Evolutionary conservation across 2,329 filamentous ascomycete species (phyloP).

Genomic region (Cryphonectria parasitica): DNA sequence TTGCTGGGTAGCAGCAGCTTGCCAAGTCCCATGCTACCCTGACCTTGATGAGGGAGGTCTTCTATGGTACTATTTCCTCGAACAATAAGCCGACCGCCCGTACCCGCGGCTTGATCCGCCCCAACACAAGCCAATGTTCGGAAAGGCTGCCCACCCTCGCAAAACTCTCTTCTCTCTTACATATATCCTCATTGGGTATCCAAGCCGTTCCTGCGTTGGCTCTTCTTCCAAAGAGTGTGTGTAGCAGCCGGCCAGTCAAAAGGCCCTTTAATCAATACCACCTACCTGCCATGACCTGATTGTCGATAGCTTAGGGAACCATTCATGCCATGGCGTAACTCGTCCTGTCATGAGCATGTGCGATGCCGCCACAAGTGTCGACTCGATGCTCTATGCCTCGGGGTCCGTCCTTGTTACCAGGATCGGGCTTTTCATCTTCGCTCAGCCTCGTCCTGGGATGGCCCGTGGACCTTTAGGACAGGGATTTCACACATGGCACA

Average conservation of each 20-base stretch:
- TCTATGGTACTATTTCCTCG: neutral
- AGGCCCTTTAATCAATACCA: neutral
- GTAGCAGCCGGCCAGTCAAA: neutral
- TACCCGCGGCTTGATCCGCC: neutral
- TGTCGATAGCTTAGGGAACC: constrained; percentile 4
- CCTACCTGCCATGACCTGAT: neutral
- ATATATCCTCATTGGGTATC: neutral
- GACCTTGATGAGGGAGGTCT: neutral
- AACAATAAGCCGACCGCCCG: neutral
- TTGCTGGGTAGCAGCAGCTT: neutral
- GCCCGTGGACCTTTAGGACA: neutral
- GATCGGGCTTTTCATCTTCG: neutral
- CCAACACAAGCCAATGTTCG: neutral
- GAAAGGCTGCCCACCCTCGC: neutral
- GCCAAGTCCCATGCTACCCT: neutral
- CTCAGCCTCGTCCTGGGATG: constrained; percentile 3
- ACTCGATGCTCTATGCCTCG: neutral
- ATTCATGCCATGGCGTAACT: neutral
- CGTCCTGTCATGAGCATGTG: neutral
- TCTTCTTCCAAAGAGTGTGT: neutral
- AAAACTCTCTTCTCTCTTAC: neutral
- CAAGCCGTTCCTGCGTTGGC: neutral
- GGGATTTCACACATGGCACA: neutral
- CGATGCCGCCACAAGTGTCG: neutral
- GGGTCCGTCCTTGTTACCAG: neutral